phyloP scores from a whole-genome alignment of 1,284 basidiomycete genomes.

The Pseudozyma sp. region DNA sequence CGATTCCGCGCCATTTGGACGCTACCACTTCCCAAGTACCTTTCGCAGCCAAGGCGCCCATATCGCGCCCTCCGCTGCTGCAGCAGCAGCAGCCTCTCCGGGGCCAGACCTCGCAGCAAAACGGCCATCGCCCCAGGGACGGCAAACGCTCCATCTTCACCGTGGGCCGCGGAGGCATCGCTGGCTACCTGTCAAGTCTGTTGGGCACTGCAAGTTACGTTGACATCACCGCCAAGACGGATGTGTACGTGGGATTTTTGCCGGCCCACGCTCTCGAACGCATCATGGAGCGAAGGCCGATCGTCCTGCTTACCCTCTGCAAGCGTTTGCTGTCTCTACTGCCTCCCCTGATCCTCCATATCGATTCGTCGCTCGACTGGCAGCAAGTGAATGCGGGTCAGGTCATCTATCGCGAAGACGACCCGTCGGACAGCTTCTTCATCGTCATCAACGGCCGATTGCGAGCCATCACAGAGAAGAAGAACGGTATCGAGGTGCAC shows the following conservation, averaged over 20 bases:
- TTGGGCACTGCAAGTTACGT: conserved; percentile 93
- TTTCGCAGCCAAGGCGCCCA: conserved; percentile 1
- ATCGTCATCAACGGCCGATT: conserved; percentile 96
- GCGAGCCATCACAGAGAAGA: conserved; percentile 77
- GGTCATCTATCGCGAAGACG: conserved; percentile 89
- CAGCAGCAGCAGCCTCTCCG: conserved; percentile 21
- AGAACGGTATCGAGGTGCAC: conserved; percentile 79
- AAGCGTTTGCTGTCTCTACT: conserved; percentile 93
- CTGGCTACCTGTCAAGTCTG: conserved; percentile 94
- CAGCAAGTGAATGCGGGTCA: conserved; percentile 94
- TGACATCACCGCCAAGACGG: conserved; percentile 94
- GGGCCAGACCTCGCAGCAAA: conserved; percentile 7
- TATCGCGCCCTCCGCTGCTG: conserved; percentile 15
- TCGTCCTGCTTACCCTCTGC: conserved; percentile 93
- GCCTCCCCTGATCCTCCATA: conserved; percentile 93
- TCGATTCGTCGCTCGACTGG: conserved; percentile 97
- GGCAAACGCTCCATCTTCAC: conserved; percentile 76
- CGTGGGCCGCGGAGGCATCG: conserved; percentile 90
- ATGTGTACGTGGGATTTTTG: conserved; percentile 94
- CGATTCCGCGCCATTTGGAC: conserved; percentile 7
- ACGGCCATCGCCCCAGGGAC: conserved; percentile 21
- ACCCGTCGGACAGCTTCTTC: conserved; percentile 92
- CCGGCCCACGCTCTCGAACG: conserved; percentile 88
- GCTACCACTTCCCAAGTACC: conserved; percentile 8
- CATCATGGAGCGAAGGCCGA: conserved; percentile 90